These are phyloP conservation scores for Uncinocarpus reesii DNA, from an alignment of 2,329 filamentous ascomycete genomes.

Conservation along the genomic window DNA sequence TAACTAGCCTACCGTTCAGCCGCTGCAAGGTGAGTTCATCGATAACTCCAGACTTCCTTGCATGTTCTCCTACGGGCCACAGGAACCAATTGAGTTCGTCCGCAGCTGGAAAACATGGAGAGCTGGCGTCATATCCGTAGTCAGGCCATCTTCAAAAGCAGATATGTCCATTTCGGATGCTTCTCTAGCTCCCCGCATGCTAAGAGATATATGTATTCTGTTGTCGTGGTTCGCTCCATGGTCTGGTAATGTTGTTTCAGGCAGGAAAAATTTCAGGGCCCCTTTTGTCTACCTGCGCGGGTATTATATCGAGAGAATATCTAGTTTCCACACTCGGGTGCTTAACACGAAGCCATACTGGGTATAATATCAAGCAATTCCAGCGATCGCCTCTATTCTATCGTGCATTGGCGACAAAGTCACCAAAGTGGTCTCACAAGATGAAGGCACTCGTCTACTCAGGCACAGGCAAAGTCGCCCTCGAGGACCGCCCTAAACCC, in stretches of 20 bases:
- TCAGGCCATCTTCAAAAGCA: background rate
- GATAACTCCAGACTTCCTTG: no score
- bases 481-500: conserved; percentile 38
- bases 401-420: conserved; percentile 1
- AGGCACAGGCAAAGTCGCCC: conserved; percentile 24
- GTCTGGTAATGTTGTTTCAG: no score
- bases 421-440: conserved; percentile 2
- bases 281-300: background rate
- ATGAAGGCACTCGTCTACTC: conserved; percentile 44
- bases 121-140: background rate
- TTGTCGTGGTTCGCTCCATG: no score
- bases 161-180: background rate
- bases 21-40: no score
- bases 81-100: background rate
- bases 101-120: background rate
- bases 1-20: no score
- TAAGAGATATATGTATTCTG: no score
- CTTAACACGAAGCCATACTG: background rate
- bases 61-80: no score
- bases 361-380: background rate
- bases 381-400: background rate
- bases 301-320: background rate
- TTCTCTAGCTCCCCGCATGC: no score
- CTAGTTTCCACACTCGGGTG: background rate
- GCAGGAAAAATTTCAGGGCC: background rate